A percentile compares a stretch with the other conserved stretches of the same genome.
phyloP scores from a whole-genome alignment of 2,329 filamentous ascomycete species.

The Cladosporium sp. region DNA sequence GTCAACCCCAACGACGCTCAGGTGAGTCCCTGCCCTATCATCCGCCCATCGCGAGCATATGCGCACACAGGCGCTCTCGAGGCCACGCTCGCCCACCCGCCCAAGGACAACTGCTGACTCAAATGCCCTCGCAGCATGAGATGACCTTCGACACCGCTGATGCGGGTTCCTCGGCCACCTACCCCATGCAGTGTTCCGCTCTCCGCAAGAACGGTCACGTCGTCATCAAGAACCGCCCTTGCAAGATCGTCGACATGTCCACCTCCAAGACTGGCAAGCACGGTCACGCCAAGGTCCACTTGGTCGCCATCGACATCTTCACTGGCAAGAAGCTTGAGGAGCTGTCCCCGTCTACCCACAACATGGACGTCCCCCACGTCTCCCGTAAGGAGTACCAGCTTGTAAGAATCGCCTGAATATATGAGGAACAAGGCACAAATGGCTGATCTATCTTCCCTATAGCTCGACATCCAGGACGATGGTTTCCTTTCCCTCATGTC shows the following conservation, averaged over 20 bases:
- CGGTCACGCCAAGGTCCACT: conserved; percentile 99
- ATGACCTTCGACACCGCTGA: conserved; percentile 89
- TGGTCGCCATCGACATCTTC: conserved; percentile 98
- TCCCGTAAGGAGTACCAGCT: conserved; percentile 88
- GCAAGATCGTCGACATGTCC: conserved; percentile 99
- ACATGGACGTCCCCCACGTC: conserved; percentile 98
- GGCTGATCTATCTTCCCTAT: conserved; percentile 28
- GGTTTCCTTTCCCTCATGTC: conserved; percentile 93
- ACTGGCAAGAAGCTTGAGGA: conserved; percentile 99
- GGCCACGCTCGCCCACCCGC: conserved; percentile 8
- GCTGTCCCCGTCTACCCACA: conserved; percentile 93
- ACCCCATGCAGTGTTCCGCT: conserved; percentile 98
- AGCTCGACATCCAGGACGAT: conserved; percentile 94
- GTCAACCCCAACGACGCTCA: conserved; percentile 31
- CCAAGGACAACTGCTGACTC: conserved; percentile 25
- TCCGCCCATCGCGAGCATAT: background rate
- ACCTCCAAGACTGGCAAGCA: conserved; percentile 99
- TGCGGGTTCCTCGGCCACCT: conserved; percentile 93
- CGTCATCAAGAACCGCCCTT: conserved; percentile 97
- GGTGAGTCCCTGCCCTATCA: conserved; percentile 25
- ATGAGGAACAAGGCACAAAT: conserved; percentile 1
- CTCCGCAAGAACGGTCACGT: conserved; percentile 99
- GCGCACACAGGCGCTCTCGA: background rate
- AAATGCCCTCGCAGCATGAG: conserved; percentile 50
- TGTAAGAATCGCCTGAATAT: conserved; percentile 59